Base-by-base conservation (phyloP, 2,329 filamentous ascomycete genomes). In the Ophiocordyceps camponoti-rufipedis region DNA sequence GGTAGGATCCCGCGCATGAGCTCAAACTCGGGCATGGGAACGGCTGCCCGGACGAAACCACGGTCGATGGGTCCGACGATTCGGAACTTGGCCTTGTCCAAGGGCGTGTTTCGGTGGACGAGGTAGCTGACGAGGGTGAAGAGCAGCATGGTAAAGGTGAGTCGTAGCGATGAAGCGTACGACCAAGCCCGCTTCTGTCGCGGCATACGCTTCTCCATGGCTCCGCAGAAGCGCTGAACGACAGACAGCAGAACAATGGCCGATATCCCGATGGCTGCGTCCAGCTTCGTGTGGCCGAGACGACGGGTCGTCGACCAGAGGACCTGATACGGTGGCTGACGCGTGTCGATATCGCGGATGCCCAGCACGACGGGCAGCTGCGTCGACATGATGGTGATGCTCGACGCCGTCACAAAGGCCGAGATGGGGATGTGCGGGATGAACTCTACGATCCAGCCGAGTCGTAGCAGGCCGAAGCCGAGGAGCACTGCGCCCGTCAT, bases 81-180 rank as follows among this genome's bases (percentile, higher is more conserved):
- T n/a, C 62, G 67, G 58, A 86, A 82, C 35, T 64, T 64, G 4
- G 70, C 65, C 2, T 75, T 48, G 0, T 54, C 57, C n/a, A 69
- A 55, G 12, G 57, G 60, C 32, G 63, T 65, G 45, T 76, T 60
- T 9, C 74, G 63, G 53, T 85, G 81, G 46, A 74, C 73, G 5
- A 85, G 65, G 48, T 72, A 85, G 57, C 81, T 82, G 55, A 88
- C 75, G 49, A 87, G 60, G 2, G 80, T 85, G 59, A 85, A 87
- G 2, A 88, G 68, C 19, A 87, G 58, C 55, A 88, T 83, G 46
- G 85, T 76, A 53, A 88, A 84, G 0, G 77, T 82, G 28, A 84
- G 78, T 11, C 84, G 74, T 7, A 88, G 66, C 0, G 85, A 87
- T n/a, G 76, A 80, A 33, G 77, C 57, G 59, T 85, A 85, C 55